phyloP scores from a whole-genome alignment of 371 early-diverging fungal genomes.

The Rhizopus delemar region DNA sequence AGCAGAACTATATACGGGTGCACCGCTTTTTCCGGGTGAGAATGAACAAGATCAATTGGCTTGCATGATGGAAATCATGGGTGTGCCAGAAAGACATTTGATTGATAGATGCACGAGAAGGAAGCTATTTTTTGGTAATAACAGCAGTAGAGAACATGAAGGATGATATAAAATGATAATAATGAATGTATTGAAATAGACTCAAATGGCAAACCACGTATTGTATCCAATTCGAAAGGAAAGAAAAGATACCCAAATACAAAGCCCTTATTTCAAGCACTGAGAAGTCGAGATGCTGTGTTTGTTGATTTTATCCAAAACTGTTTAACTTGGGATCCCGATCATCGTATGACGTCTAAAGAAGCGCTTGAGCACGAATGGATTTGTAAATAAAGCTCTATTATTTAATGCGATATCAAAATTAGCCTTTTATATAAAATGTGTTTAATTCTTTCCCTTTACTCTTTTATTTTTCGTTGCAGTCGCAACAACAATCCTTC shows the following conservation, averaged over 20 bases:
- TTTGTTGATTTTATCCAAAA: slow-evolving; percentile 82
- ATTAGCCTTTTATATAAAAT: too few species aligned
- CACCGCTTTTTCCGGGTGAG: slow-evolving; percentile 92
- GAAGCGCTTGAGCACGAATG: slow-evolving; percentile 80
- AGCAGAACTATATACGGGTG: slow-evolving; percentile 84
- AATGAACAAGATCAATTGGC: slow-evolving; percentile 89
- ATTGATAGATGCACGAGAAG: slow-evolving; percentile 71
- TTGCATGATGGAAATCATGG: slow-evolving; percentile 81
- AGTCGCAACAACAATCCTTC: too few species aligned
- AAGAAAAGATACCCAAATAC: slow-evolving; percentile 76
- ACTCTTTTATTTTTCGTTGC: too few species aligned
- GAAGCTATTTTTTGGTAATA: slow-evolving; percentile 78
- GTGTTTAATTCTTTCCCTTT: too few species aligned
- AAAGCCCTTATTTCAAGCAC: slow-evolving; percentile 68
- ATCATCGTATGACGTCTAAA: slow-evolving; percentile 75
- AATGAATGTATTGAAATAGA: slow-evolving; percentile 32
- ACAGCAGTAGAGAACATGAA: not conserved
- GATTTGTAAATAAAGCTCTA: slow-evolving; percentile 38
- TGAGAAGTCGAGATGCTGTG: slow-evolving; percentile 69
- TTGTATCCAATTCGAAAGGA: slow-evolving; percentile 82
- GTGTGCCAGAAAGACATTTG: slow-evolving; percentile 71
- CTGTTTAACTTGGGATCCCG: slow-evolving; percentile 90
- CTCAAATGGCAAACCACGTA: slow-evolving; percentile 60
- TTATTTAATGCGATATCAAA: too few species aligned
- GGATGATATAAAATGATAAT: not conserved